These are phyloP conservation scores for Avena insularis DNA, from an alignment of 176 grass and related monocot genomes.

Conservation along the genomic window DNA sequence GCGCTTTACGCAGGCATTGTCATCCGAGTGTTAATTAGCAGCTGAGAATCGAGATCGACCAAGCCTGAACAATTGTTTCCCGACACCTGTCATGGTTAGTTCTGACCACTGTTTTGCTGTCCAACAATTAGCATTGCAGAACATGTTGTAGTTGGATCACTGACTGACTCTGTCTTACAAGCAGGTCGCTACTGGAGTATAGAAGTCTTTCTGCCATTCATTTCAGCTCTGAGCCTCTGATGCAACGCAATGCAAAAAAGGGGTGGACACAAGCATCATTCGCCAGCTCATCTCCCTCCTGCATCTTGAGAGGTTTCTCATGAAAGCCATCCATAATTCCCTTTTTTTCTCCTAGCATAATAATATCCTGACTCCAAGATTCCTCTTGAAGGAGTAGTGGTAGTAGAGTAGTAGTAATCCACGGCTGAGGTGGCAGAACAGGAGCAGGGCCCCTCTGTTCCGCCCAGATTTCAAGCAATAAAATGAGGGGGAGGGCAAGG, in stretches of 20 bases:
- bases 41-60: not conserved
- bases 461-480: constrained; percentile 52
- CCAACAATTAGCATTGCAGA: not conserved
- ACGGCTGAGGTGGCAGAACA: constrained; percentile 48
- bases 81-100: not conserved
- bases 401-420: not conserved
- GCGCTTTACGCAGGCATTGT: not conserved
- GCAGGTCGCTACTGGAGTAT: not conserved
- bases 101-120: not conserved
- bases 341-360: not conserved
- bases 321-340: not conserved
- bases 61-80: not conserved
- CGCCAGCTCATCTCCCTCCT: constrained; percentile 36
- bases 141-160: constrained; percentile 1
- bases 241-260: not conserved
- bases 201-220: constrained; percentile 10
- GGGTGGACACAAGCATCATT: constrained; percentile 42
- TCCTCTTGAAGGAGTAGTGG: not conserved
- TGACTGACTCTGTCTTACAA: not conserved
- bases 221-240: constrained; percentile 3
- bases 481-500: constrained; percentile 29
- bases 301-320: constrained; percentile 27
- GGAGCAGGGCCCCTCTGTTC: not conserved
- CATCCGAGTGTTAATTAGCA: not conserved
- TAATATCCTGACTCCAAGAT: not conserved